Evolutionary conservation across 2,329 filamentous ascomycete genomes (phyloP), one percentile per base, ranked within the genome.

Genomic region (Sporothrix humicola): DNA sequence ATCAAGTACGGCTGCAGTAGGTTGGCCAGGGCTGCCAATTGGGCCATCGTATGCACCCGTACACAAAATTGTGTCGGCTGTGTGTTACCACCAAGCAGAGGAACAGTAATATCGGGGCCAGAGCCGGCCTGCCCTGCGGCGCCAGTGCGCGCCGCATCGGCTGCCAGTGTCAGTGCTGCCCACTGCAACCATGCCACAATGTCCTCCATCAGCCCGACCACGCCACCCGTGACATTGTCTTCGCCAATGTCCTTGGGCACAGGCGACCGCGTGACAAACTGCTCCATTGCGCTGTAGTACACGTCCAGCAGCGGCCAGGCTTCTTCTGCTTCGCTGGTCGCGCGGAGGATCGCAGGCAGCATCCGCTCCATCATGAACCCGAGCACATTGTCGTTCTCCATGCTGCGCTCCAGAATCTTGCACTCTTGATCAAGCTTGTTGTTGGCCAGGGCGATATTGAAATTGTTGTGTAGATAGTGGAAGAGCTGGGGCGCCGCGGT

Each of bases 401-500:
- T 85, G n/a, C 85, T 86, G 72, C 81, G 81, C 50, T 79, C 79
- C 23, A 90, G 77, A 69, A 89, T 84, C 5, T 73, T 76, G 42
- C 82, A 79, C 77, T 89, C 86, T 6, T 85, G 82, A 6, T 77
- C 78, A n/a, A 89, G 81, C 69, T 82, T 84, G 73, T 84, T 81
- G 73, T 86, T 86, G 59, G 83, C 83, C 2, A 90, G 78, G 0
- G 87, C 86, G 71, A 86, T 80, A 77, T 88, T 89, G 78, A 88
- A 88, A 78, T 86, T 88, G 76, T 87, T 87, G 77, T 85, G 86
- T 1, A 90, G 81, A 73, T 88, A 87, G 78, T 86, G 86, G 77
- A 90, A 90, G 3, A 90, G 82, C 71, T 85, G 84, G 20, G 85
- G 82, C 6, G 80, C 79, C 3, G 84, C 85, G 44, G 82, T 83